Evolutionary conservation across 2,329 filamentous ascomycete species (phyloP).

Genomic region (Fusarium mexicanum): DNA sequence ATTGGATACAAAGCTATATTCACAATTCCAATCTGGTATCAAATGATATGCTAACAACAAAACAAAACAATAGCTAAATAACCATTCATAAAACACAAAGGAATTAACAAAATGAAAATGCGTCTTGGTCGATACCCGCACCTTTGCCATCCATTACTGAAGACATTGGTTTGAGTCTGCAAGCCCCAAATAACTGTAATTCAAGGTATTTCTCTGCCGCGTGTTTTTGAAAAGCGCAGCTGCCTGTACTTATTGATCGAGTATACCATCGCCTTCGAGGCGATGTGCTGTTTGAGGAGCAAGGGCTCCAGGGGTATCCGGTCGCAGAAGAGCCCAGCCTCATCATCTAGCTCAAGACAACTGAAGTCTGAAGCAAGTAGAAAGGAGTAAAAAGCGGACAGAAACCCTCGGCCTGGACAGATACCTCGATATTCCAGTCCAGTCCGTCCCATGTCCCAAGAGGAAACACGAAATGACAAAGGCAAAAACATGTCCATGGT

Average conservation of each 20-base stretch:
- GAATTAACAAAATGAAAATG: neutral
- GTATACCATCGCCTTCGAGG: slow-evolving; percentile 9
- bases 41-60: slow-evolving; percentile 11
- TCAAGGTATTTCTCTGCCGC: neutral
- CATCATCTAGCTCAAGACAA: neutral
- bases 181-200: neutral
- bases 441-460: slow-evolving; percentile 11
- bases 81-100: slow-evolving; percentile 3
- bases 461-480: slow-evolving; percentile 4
- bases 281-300: slow-evolving; percentile 28
- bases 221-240: neutral
- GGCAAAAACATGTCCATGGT: slow-evolving; percentile 7
- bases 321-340: slow-evolving; percentile 13
- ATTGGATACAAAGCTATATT: slow-evolving; percentile 3
- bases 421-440: slow-evolving; percentile 20
- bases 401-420: slow-evolving; percentile 10
- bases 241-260: neutral
- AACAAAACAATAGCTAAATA: neutral
- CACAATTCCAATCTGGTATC: slow-evolving; percentile 37
- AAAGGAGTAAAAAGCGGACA: slow-evolving; percentile 12
- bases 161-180: neutral
- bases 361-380: slow-evolving; percentile 8
- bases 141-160: neutral
- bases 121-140: neutral
- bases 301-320: slow-evolving; percentile 13